These are phyloP conservation scores for Novymonas esmeraldas DNA, from an alignment of 208 protist species.

Conservation along the genomic window DNA sequence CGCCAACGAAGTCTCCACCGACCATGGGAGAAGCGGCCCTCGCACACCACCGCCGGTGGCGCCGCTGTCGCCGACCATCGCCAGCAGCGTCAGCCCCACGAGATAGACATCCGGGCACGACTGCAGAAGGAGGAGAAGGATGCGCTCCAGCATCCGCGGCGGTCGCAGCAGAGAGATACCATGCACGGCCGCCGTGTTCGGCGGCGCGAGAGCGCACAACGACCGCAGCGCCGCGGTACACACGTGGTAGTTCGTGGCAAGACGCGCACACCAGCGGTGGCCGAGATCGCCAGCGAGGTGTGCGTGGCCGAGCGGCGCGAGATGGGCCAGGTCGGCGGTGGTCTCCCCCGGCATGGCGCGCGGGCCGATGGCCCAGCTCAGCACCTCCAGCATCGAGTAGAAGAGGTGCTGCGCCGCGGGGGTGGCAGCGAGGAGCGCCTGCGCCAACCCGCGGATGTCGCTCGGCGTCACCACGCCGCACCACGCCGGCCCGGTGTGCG, in stretches of 20 bases:
- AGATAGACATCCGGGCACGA: constrained; percentile 23
- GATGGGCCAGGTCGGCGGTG: not conserved
- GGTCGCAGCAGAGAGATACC: constrained; percentile 1
- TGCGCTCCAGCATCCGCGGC: constrained; percentile 5
- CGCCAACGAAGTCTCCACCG: constrained; percentile 20
- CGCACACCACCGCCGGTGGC: not conserved
- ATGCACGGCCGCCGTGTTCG: not conserved
- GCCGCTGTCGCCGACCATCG: not conserved
- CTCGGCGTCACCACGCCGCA: no score
- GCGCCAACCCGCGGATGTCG: not conserved
- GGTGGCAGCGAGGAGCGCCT: constrained; percentile 17
- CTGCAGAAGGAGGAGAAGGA: constrained; percentile 4
- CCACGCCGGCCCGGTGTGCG: no score
- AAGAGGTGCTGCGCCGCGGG: constrained; percentile 54
- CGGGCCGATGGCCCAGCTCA: constrained; percentile 27
- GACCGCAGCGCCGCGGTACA: constrained; percentile 6
- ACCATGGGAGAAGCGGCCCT: constrained; percentile 4
- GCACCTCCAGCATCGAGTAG: constrained; percentile 55
- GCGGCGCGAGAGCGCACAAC: not conserved
- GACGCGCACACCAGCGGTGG: constrained; percentile 5
- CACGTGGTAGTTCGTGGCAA: constrained; percentile 11
- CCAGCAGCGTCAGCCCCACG: constrained; percentile 10
- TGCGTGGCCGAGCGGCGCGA: not conserved
- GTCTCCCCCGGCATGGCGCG: not conserved
- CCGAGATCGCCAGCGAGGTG: not conserved